phyloP scores from a whole-genome alignment of 1,284 basidiomycete species.

The Volvariella volvacea region DNA sequence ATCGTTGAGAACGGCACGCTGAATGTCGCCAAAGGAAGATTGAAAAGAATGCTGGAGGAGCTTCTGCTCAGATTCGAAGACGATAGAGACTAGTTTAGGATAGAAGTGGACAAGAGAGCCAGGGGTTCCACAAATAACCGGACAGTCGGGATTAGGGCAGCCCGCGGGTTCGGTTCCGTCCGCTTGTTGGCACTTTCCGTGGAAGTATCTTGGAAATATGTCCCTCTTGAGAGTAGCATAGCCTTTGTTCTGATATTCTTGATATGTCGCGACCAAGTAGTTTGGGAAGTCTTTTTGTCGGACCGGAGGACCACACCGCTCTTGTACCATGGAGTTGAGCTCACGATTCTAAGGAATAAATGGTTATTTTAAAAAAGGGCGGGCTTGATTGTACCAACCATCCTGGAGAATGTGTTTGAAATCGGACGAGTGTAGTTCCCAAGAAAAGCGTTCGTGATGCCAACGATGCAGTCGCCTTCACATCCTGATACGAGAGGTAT shows the following conservation, averaged over 20 bases:
- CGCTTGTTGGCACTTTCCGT: slow-evolving; percentile 60
- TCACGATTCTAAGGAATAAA: slow-evolving; percentile 18
- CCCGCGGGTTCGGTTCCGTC: slow-evolving; percentile 54
- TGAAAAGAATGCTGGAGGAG: slow-evolving; percentile 24
- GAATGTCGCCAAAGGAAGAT: background rate
- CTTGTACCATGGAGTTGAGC: slow-evolving; percentile 21
- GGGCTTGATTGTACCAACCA: slow-evolving; percentile 27
- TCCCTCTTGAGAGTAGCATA: slow-evolving; percentile 37
- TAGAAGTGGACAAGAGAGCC: slow-evolving; percentile 70
- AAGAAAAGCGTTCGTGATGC: slow-evolving; percentile 48
- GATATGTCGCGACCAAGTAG: slow-evolving; percentile 40
- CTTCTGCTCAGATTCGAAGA: slow-evolving; percentile 36
- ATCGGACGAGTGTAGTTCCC: slow-evolving; percentile 31
- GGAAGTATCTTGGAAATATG: slow-evolving; percentile 63
- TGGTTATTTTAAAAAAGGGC: slow-evolving; percentile 5
- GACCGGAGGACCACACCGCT: slow-evolving; percentile 10
- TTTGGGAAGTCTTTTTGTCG: slow-evolving; percentile 8
- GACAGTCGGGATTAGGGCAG: slow-evolving; percentile 73
- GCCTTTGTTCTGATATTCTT: slow-evolving; percentile 36
- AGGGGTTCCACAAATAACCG: slow-evolving; percentile 72
- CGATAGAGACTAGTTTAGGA: slow-evolving; percentile 39
- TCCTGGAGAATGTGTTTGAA: slow-evolving; percentile 15
- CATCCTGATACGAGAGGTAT: slow-evolving; percentile 38
- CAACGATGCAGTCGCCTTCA: slow-evolving; percentile 62
- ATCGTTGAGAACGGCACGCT: background rate